Percentiles rank a stretch among this genome's conserved stretches.
Conservation (phyloP, 2,329 filamentous ascomycete species). For the Aulographum hederae region DNA sequence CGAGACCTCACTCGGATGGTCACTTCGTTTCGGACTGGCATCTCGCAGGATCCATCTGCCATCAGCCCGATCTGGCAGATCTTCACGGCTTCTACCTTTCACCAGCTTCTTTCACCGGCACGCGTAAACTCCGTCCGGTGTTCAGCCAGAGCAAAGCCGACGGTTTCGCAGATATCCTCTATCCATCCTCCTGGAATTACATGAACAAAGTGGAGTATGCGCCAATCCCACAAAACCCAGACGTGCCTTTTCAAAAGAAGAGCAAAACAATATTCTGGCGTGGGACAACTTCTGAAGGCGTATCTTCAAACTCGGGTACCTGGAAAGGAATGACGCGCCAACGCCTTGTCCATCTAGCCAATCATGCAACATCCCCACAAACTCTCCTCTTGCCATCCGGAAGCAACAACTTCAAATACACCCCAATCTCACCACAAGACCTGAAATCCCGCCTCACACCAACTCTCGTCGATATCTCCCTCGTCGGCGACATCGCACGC, state of each 20-base stretch:
- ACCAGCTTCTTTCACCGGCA: slow-evolving; percentile 41
- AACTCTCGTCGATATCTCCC: slow-evolving; percentile 38
- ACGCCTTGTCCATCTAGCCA: slow-evolving; percentile 47
- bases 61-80: slow-evolving; percentile 57
- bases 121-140: slow-evolving; percentile 49
- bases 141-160: slow-evolving; percentile 59
- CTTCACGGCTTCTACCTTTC: slow-evolving; percentile 58
- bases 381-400: slow-evolving; percentile 12
- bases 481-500: slow-evolving; percentile 40
- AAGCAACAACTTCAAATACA: slow-evolving; percentile 9
- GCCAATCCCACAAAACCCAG: slow-evolving; percentile 31
- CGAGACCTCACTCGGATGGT: slow-evolving; percentile 43
- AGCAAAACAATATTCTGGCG: slow-evolving; percentile 55
- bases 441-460: slow-evolving; percentile 36
- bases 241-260: slow-evolving; percentile 41
- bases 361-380: slow-evolving; percentile 14
- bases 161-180: slow-evolving; percentile 59
- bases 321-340: slow-evolving; percentile 54
- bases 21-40: slow-evolving; percentile 51
- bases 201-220: slow-evolving; percentile 35
- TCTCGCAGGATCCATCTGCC: slow-evolving; percentile 47
- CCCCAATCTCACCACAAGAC: slow-evolving; percentile 29
- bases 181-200: slow-evolving; percentile 48
- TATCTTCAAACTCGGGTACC: slow-evolving; percentile 27
- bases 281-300: slow-evolving; percentile 42